Base-by-base conservation (phyloP, 495 filamentous ascomycete genomes). In the Aspergillus cristatus region DNA sequence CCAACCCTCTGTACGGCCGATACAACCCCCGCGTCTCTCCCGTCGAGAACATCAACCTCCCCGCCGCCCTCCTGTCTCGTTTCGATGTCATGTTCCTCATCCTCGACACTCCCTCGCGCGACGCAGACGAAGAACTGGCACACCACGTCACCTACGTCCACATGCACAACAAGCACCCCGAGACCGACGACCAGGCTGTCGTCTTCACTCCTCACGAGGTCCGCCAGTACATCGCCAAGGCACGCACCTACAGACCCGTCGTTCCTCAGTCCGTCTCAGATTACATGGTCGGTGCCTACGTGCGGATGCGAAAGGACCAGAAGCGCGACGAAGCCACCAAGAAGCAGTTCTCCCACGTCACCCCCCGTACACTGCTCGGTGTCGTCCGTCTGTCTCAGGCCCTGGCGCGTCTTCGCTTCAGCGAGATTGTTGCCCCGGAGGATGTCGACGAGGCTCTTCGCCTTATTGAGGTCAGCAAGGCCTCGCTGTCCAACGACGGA, bases 11-110 rank as follows among this genome's bases (percentile, higher is more conserved):
- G 8, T 98, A 97, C 51, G 91, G 91, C 34, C 86, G 91, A 18
- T 98, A 98, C 71, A 98, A 98, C 68, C 90, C 93, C 13, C 84
- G 86, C 33, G 78, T 98, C 37, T 94, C 87, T 1, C 90, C 91
- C 2, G 89, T 98, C 11, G 91, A 98, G 56, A 98, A 98, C 62
- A 98, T 98, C 63, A 98, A 98, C 58, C 77, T 98, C 6, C 91
- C 91, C 11, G 91, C 91, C 6, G 91, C 91, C 13, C 72, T 98
- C 7, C 80, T 98, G 3, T 95, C 89, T 28, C 85, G 91, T 68
- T 98, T 98, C 65, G 91, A 98, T 62, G 71, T 97, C 44, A 79
- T 98, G 47, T 98, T 95, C 71, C 71, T 98, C 20, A 90, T 98
- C 47, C 79, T 98, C 10, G 91, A 98, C 62, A 91, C 83, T 1